Evolutionary conservation across 108 stramenopile species (phyloP).

Genomic region (Phaeodactylum tricornutum): DNA sequence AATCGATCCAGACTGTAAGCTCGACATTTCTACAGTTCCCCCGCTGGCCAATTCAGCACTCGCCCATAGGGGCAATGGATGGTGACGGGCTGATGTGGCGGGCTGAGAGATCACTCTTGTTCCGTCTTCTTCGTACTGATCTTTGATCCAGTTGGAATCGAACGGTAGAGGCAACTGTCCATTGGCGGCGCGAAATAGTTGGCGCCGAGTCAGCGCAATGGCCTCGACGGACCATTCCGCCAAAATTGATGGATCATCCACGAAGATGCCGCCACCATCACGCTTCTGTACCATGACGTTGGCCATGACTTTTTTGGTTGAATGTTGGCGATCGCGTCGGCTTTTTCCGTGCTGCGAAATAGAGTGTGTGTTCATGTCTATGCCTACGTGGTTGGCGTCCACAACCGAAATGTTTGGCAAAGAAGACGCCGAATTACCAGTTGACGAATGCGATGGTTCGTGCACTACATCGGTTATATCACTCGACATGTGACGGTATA

Average conservation of each 20-base stretch:
- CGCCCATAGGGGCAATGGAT: too few relatives aligned
- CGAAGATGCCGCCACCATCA: constrained; percentile 45
- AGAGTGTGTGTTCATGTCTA: too few relatives aligned
- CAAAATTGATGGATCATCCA: constrained; percentile 47
- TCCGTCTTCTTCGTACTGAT: too few relatives aligned
- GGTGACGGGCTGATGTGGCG: too few relatives aligned
- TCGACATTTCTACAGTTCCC: too few relatives aligned
- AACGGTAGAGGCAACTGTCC: constrained; percentile 44
- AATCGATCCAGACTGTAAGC: too few relatives aligned
- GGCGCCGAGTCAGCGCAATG: constrained; percentile 52
- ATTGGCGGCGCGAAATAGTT: constrained; percentile 53
- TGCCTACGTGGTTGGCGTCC: too few relatives aligned
- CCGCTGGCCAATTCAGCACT: too few relatives aligned
- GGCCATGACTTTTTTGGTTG: not conserved
- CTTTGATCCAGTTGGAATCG: constrained; percentile 48
- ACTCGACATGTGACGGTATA: not conserved
- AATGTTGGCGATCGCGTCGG: not conserved
- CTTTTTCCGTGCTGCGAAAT: too few relatives aligned
- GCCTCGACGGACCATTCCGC: constrained; percentile 82
- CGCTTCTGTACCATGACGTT: constrained; percentile 27
- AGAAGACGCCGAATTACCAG: not conserved
- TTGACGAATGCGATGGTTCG: not conserved
- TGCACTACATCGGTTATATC: too few relatives aligned
- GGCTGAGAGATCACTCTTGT: too few relatives aligned
- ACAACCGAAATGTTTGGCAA: not conserved